Evolutionary conservation across 2,329 filamentous ascomycete species (phyloP), one percentile per base, ranked within the genome.

Genomic region (Ophiobolus disseminans): DNA sequence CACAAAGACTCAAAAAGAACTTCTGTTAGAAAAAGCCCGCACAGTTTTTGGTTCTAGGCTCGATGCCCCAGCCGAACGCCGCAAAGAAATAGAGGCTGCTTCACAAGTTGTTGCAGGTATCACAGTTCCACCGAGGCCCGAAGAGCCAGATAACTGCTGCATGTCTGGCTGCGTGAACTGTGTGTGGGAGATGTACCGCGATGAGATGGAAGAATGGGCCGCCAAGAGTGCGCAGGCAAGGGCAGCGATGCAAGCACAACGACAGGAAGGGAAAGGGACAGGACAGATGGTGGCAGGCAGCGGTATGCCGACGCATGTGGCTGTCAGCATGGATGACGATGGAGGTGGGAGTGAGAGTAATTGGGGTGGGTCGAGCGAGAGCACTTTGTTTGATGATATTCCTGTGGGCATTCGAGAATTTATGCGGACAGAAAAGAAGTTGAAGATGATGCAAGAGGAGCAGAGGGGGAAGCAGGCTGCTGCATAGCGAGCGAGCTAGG

Each of bases 161-260:
- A 99, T 99, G 94, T 94, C 90, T 67, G 94, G 94, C 3, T 99
- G 94, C 70, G 93, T 96, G 39, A 92, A 97, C 72, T 99, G 94
- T 73, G 94, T 97, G 2, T 97, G 92, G 92, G 92, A 97, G 63
- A 80, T 85, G 43, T 97, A 87, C 73, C 83, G 92, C 7, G 93
- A 99, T 59, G 94, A 97, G 42, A 81, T 97, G 75, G 92, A 97
- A 72, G 89, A 90, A 48, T 97, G 91, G 90, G 88, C 86, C 3
- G 76, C 78, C 11, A 82, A 85, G 49, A 83, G 82, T 26, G 76
- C 79, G 3, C 82, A 87, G 65, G 91, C 90, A 1, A 82, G 86
- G 61, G 68, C 68, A 26, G 80, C 81, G 35, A 61, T 86, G 50
- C 64, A 69, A 23, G 67, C 70, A 16, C 61, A 62, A 38, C 61